Evolutionary conservation across 768 basidiomycete genomes (phyloP).

Genomic region (Mycena amicta): DNA sequence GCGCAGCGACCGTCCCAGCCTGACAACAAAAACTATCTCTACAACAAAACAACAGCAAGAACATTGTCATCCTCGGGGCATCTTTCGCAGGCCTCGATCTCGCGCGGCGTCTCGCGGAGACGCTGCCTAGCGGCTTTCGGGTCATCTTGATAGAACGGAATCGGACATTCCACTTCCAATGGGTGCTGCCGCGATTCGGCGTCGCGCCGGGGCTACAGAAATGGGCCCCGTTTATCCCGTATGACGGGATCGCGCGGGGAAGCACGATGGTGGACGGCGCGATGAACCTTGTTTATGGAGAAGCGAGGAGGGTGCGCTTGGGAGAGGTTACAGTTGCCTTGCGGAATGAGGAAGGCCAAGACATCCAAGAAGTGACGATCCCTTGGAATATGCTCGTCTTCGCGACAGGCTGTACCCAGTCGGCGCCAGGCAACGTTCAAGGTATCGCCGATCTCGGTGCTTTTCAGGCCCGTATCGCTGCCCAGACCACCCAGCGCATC

Average conservation of each 20-base stretch:
- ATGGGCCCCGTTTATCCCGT: constrained; percentile 5
- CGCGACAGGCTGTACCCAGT: constrained; percentile 5
- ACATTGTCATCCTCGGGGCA: constrained; percentile 6
- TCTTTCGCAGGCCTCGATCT: constrained; percentile 19
- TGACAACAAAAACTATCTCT: neutral
- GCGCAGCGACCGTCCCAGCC: too few relatives aligned
- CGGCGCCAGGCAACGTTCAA: neutral
- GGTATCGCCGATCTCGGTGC: neutral
- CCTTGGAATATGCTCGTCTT: constrained; percentile 3
- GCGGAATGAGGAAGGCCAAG: neutral
- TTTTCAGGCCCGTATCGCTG: neutral
- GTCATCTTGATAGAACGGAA: constrained; percentile 3
- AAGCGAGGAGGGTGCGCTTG: neutral
- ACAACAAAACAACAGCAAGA: neutral
- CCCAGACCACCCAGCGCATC: neutral
- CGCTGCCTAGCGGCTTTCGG: constrained; percentile 3
- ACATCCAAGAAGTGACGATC: neutral
- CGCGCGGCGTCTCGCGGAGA: constrained; percentile 27
- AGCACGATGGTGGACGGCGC: neutral
- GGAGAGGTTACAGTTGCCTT: neutral
- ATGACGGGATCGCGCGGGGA: neutral
- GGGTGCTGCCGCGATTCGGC: constrained; percentile 3
- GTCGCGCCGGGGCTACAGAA: constrained; percentile 3
- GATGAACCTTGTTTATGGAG: neutral
- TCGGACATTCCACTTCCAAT: constrained; percentile 3